A percentile compares a stretch with the other conserved stretches of the same genome.
Conservation (phyloP, 768 basidiomycete species). For the Agrocybe praecox region DNA sequence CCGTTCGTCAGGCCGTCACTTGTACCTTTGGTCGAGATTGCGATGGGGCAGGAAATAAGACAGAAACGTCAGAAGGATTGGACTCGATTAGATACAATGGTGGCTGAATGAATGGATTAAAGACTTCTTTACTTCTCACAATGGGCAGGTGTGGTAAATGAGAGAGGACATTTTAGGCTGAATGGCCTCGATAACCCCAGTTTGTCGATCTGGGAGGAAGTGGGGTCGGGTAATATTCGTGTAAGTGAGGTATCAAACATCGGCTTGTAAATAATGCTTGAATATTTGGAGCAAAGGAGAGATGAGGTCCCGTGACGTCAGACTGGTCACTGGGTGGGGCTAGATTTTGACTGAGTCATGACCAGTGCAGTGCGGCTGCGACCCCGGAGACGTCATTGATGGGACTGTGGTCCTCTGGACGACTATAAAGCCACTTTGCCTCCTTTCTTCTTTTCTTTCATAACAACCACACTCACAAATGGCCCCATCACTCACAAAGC, state of each 20-base stretch:
- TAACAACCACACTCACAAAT: conserved; percentile 28
- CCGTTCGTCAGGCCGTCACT: conserved; percentile 38
- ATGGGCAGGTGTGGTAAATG: conserved; percentile 9
- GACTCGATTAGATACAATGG: conserved; percentile 25
- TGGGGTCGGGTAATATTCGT: conserved; percentile 12
- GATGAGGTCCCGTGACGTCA: conserved; percentile 28
- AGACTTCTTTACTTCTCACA: conserved; percentile 12
- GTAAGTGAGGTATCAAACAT: conserved; percentile 10
- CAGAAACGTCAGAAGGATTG: conserved; percentile 25
- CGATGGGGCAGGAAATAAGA: conserved; percentile 12
- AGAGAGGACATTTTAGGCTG: conserved; percentile 15
- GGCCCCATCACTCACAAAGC: conserved; percentile 58
- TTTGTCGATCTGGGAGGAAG: conserved; percentile 20
- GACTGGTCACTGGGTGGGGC: background rate
- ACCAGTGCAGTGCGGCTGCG: conserved; percentile 4
- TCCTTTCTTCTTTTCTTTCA: conserved; percentile 4
- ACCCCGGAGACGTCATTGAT: conserved; percentile 29
- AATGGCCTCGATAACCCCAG: conserved; percentile 14
- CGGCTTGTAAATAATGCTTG: background rate
- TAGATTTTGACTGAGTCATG: background rate
- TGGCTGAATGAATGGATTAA: conserved; percentile 11
- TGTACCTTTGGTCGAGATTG: conserved; percentile 37
- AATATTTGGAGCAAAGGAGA: no score
- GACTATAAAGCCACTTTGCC: conserved; percentile 16
- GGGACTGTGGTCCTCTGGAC: background rate